These are phyloP conservation scores for Hymenoscyphus fraxineus DNA, from an alignment of 2,329 filamentous ascomycete genomes.

Conservation along the genomic window DNA sequence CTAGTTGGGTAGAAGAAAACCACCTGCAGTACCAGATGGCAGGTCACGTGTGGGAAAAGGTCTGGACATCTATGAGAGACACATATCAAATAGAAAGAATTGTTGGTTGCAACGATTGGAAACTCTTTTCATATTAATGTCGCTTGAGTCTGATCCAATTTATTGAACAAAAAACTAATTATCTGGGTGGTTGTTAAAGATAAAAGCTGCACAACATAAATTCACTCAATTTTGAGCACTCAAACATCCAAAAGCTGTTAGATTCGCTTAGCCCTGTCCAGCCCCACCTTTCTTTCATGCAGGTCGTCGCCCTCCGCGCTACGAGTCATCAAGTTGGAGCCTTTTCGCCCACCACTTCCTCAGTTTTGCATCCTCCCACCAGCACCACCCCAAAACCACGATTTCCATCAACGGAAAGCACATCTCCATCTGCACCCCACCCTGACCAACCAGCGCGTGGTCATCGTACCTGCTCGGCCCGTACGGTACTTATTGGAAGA, in stretches of 20 bases:
- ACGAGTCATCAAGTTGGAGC: constrained; percentile 4
- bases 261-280: not conserved
- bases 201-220: too few relatives aligned
- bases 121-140: too few relatives aligned
- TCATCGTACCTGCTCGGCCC: not conserved
- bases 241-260: not conserved
- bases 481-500: not conserved
- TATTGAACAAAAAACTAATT: too few relatives aligned
- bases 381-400: not conserved
- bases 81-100: not conserved
- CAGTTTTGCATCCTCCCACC: not conserved
- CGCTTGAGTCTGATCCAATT: too few relatives aligned
- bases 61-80: not conserved
- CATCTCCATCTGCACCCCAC: constrained; percentile 3
- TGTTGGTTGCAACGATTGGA: too few relatives aligned
- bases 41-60: too few relatives aligned
- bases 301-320: not conserved
- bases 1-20: too few relatives aligned
- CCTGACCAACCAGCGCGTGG: not conserved
- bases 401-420: not conserved
- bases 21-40: too few relatives aligned
- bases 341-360: not conserved
- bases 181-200: too few relatives aligned
- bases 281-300: not conserved
- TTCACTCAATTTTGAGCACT: constrained; percentile 1